Base-by-base conservation (phyloP, 2,329 filamentous ascomycete species). In the Aspergillus terreus region DNA sequence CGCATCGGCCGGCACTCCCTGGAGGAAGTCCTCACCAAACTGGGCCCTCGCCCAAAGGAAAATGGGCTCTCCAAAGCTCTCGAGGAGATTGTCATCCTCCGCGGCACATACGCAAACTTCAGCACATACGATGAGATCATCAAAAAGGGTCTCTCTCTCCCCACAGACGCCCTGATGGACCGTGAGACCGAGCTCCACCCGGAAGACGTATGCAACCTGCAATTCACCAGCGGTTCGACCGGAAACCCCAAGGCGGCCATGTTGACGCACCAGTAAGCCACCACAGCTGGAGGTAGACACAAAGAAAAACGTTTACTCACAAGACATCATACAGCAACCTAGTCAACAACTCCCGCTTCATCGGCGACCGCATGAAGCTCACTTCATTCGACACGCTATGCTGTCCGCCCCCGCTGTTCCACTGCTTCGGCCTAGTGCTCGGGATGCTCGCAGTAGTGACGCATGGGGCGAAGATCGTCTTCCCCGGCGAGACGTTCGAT, bases 321-420 rank as follows among this genome's bases (percentile, higher is more conserved):
- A 7, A 12, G 19, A 21, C 25, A 9, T 41, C n/a, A 23, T 45
- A 4, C 21, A 75, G 72, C 51, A 73, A 73, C 42, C 51, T 71
- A 3, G 62, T 84, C 61, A 87, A 87, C 67, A 87, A 87, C 66
- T 79, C 83, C 6, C 80, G 84, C 27, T 87, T 87, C 71, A 85
- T 87, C 46, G 88, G 87, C 49, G 86, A 90, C 68, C 81, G 87
- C 41, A 87, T 91, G 85, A 78, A 81, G 5, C 77, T 92, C 14
- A 84, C 82, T 0, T 72, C 81, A 2, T 74, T 77, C 43, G 87
- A 92, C 63, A 76, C 85, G 6, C 77, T 94, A 10, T 92, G 88
- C 75, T 94, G 89, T 67, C 88, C 88, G 3, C 88, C 89, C 0
- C 89, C 90, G 0, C 78, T 94, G 3, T 94, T 94, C 76, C 90